These are phyloP conservation scores for Stachybotrys chartarum DNA, from an alignment of 2,329 filamentous ascomycete genomes.

Conservation along the genomic window DNA sequence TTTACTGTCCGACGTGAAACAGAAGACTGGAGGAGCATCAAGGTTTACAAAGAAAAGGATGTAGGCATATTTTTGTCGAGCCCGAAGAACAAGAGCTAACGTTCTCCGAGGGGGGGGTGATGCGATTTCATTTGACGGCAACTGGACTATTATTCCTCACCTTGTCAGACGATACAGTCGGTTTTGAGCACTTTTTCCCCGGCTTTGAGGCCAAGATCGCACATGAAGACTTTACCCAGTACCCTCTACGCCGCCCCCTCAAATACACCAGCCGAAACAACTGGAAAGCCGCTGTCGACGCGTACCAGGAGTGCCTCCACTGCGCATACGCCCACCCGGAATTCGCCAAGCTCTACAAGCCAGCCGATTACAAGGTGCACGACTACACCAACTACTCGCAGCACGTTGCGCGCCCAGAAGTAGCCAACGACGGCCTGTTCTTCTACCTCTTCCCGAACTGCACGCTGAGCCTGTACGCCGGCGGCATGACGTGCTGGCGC, in stretches of 20 bases:
- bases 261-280: slow-evolving; percentile 51
- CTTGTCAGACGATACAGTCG: slow-evolving; percentile 36
- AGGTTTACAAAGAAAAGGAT: neutral
- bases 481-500: slow-evolving; percentile 50
- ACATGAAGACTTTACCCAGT: slow-evolving; percentile 44
- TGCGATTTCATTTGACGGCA: slow-evolving; percentile 28
- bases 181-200: slow-evolving; percentile 46
- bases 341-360: slow-evolving; percentile 46
- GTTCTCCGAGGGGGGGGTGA: slow-evolving; percentile 5
- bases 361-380: slow-evolving; percentile 46
- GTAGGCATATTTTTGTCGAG: neutral
- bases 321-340: slow-evolving; percentile 52
- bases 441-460: slow-evolving; percentile 51
- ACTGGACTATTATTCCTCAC: slow-evolving; percentile 47
- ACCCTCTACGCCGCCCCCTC: slow-evolving; percentile 43
- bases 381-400: slow-evolving; percentile 49
- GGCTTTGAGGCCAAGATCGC: slow-evolving; percentile 40
- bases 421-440: slow-evolving; percentile 46
- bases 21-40: slow-evolving; percentile 4
- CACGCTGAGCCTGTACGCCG: slow-evolving; percentile 49
- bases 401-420: slow-evolving; percentile 46
- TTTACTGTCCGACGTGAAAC: slow-evolving; percentile 5
- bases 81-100: neutral
- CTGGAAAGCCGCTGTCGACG: slow-evolving; percentile 54
- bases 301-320: slow-evolving; percentile 52